phyloP scores from a whole-genome alignment of 2,329 filamentous ascomycete species.

The Teratosphaeria epicoccoides region DNA sequence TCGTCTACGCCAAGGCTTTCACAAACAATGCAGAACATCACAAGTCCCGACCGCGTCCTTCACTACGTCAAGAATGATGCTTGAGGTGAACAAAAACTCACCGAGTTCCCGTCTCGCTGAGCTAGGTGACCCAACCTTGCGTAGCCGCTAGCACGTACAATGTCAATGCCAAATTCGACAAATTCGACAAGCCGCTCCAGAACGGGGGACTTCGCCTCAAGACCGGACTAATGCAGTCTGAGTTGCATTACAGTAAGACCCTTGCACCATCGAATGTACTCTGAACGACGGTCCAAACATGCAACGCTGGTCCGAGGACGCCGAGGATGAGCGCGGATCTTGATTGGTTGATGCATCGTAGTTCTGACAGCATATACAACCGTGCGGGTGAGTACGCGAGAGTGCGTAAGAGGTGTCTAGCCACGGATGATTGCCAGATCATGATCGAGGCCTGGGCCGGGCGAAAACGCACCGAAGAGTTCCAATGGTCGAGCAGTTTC shows the following conservation, averaged over 20 bases:
- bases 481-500: neutral
- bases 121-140: neutral
- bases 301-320: neutral
- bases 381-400: neutral
- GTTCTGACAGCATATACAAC: neutral
- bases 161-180: neutral
- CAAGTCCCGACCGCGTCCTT: neutral
- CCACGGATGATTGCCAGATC: neutral
- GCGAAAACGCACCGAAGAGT: neutral
- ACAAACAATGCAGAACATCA: neutral
- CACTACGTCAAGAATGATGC: neutral
- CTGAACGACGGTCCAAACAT: neutral
- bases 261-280: neutral
- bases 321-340: neutral
- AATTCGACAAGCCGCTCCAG: neutral
- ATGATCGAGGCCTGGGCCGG: neutral
- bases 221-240: neutral
- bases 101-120: neutral
- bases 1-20: neutral
- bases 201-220: neutral
- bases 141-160: neutral
- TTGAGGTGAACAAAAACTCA: neutral
- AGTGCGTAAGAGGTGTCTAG: neutral
- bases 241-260: neutral
- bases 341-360: neutral